A percentile compares a stretch with the other conserved stretches of the same genome.
Evolutionary conservation across 305 asterid species (phyloP).

Genomic region (Fraxinus nigra): DNA sequence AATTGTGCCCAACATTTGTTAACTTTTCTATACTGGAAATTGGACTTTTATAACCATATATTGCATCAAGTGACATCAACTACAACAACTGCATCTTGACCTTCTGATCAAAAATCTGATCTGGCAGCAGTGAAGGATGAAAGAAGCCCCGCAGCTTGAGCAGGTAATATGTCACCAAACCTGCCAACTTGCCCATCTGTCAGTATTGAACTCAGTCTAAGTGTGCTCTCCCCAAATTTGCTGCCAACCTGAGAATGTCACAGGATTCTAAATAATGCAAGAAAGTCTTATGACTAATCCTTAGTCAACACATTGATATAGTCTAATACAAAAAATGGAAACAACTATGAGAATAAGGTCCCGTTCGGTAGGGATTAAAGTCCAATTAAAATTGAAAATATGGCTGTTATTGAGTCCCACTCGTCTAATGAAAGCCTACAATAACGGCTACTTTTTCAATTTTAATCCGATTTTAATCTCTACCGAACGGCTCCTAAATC

Average conservation of each 20-base stretch:
- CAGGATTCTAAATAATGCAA: not conserved
- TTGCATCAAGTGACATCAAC: not conserved
- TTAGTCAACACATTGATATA: not conserved
- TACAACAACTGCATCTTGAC: not conserved
- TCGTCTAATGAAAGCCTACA: no score
- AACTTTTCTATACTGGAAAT: not conserved
- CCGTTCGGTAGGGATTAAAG: no score
- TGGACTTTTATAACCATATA: not conserved
- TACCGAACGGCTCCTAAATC: no score
- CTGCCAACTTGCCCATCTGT: slow-evolving; percentile 97
- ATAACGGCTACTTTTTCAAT: no score
- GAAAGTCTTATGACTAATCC: not conserved
- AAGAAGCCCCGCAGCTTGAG: slow-evolving; percentile 95
- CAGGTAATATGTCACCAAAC: slow-evolving; percentile 97
- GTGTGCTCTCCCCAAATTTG: slow-evolving; percentile 96
- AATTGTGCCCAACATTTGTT: not conserved
- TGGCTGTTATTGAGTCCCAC: no score
- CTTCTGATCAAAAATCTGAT: slow-evolving; percentile 53
- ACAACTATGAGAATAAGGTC: not conserved
- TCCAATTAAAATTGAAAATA: no score
- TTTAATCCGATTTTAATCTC: no score
- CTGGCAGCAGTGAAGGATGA: slow-evolving; percentile 81
- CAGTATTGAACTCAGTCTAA: slow-evolving; percentile 83
- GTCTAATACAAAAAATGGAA: not conserved
- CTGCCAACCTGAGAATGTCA: slow-evolving; percentile 75